Conservation (phyloP, 2,329 filamentous ascomycete species). For the Fusarium lateritium region DNA sequence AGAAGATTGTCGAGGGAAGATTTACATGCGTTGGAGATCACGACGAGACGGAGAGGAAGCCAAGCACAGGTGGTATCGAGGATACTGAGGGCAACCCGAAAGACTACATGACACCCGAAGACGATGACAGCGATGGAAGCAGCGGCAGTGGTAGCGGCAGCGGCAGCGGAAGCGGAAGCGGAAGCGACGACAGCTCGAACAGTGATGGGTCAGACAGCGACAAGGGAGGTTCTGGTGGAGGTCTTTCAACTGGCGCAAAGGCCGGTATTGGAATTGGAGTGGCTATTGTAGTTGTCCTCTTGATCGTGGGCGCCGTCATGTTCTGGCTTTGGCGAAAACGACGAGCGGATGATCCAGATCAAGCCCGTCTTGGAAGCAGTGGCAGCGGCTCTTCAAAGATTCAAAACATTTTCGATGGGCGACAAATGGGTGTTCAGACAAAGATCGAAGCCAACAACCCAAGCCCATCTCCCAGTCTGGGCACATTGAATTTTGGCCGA, state of each 20-base stretch:
- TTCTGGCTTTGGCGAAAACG: constrained; percentile 45
- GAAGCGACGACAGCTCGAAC: constrained; percentile 16
- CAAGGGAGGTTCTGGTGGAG: constrained; percentile 22
- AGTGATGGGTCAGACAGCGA: constrained; percentile 1
- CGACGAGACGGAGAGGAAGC: constrained; percentile 45
- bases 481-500: constrained; percentile 47
- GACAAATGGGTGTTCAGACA: constrained; percentile 46
- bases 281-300: constrained; percentile 16
- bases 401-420: constrained; percentile 41
- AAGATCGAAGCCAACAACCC: constrained; percentile 48
- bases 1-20: constrained; percentile 46
- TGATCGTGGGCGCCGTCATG: constrained; percentile 25
- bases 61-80: constrained; percentile 49
- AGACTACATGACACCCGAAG: constrained; percentile 45
- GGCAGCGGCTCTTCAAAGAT: constrained; percentile 35
- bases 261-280: constrained; percentile 45
- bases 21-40: constrained; percentile 48
- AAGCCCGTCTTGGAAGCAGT: constrained; percentile 39
- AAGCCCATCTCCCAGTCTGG: constrained; percentile 43
- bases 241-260: constrained; percentile 46
- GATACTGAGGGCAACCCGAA: constrained; percentile 46
- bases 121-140: constrained; percentile 7
- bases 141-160: constrained; percentile 6
- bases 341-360: not conserved
- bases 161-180: constrained; percentile 3